A percentile compares a stretch with the other conserved stretches of the same genome.
Conservation (phyloP, 2,329 filamentous ascomycete genomes). For the Microascus cirrosus region DNA sequence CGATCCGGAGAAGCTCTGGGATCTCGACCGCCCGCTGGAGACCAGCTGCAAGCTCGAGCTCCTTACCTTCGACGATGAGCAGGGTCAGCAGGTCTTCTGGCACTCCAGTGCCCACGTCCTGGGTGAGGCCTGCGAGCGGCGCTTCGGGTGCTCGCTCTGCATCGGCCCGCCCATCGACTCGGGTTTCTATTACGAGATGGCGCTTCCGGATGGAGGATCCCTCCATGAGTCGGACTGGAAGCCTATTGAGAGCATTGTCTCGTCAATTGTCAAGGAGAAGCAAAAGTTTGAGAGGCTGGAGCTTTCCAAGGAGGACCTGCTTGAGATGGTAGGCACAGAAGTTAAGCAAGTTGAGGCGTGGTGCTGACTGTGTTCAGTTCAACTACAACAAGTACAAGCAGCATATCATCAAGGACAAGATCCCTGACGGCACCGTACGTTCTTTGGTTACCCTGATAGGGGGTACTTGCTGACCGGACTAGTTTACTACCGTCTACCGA, state of each 20-base stretch:
- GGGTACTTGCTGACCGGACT: neutral
- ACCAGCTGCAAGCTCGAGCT: conserved; percentile 76
- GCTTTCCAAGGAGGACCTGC: conserved; percentile 79
- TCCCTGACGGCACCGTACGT: conserved; percentile 60
- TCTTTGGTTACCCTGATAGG: neutral
- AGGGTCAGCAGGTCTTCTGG: conserved; percentile 92
- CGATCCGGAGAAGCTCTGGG: conserved; percentile 64
- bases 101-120: conserved; percentile 92
- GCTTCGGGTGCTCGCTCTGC: conserved; percentile 85
- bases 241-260: conserved; percentile 68
- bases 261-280: conserved; percentile 88
- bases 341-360: neutral
- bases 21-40: conserved; percentile 83
- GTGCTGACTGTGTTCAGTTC: conserved; percentile 41
- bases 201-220: conserved; percentile 56
- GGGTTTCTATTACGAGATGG: conserved; percentile 98
- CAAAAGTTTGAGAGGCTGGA: conserved; percentile 86
- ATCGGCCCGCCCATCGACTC: conserved; percentile 87
- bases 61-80: conserved; percentile 57
- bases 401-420: conserved; percentile 90
- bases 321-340: conserved; percentile 53
- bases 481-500: conserved; percentile 81
- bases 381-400: conserved; percentile 97
- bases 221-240: conserved; percentile 74
- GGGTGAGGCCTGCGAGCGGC: conserved; percentile 85